These are phyloP conservation scores for Komagataea norvegica DNA, from an alignment of 1,139 yeast species.

Conservation along the genomic window DNA sequence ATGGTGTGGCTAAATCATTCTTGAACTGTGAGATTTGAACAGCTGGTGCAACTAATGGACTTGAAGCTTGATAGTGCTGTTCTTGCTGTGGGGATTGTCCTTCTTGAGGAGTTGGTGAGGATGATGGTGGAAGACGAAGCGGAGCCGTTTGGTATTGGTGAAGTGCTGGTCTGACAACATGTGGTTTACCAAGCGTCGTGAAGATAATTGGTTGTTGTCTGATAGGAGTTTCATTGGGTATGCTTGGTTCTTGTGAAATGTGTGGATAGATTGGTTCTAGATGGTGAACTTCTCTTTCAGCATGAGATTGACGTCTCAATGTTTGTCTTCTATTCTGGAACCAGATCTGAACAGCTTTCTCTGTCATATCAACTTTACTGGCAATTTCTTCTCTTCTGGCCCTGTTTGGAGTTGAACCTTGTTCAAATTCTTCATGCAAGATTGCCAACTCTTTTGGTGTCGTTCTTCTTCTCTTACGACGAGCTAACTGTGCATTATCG, in stretches of 20 bases:
- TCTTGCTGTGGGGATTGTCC: background rate
- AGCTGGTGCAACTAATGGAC: conserved; percentile 3
- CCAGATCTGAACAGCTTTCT: conserved; percentile 97
- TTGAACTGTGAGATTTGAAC: conserved; percentile 1
- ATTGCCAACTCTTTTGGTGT: conserved; percentile 80
- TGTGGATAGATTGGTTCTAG: conserved; percentile 24
- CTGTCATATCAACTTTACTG: conserved; percentile 79
- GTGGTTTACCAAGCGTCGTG: conserved; percentile 1
- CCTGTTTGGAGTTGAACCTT: conserved; percentile 79
- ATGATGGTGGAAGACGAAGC: conserved; percentile 2
- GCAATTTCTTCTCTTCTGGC: conserved; percentile 74
- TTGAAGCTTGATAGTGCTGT: conserved; percentile 6
- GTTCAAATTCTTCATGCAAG: conserved; percentile 70
- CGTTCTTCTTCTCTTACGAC: conserved; percentile 93
- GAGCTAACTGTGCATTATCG: conserved; percentile 84
- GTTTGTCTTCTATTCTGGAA: conserved; percentile 94
- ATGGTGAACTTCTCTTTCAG: conserved; percentile 38
- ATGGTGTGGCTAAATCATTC: conserved; percentile 17
- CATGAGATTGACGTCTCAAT: conserved; percentile 33
- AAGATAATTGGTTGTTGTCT: conserved; percentile 7
- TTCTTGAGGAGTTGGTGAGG: conserved; percentile 4
- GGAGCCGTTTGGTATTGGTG: background rate
- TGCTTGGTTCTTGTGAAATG: conserved; percentile 1
- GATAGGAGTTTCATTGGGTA: conserved; percentile 7
- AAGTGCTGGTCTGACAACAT: too few relatives aligned